Evolutionary conservation across 306 rosid species (phyloP), one percentile per base, ranked within the genome.

Genomic region (Myrica gale): DNA sequence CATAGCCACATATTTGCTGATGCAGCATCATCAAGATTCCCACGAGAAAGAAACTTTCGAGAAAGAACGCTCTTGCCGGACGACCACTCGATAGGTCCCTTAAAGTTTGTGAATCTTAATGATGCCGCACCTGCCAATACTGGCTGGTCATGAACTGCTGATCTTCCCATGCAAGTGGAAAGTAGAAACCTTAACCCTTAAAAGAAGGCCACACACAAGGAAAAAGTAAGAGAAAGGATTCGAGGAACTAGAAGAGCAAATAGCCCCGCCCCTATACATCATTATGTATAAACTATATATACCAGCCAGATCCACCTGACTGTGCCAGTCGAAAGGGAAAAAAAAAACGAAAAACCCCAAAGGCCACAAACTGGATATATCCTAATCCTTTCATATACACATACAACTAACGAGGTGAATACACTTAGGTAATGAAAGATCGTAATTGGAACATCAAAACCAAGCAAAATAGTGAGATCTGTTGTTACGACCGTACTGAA

Each of bases 21-120:
- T 89, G 97, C 97, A 91, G 97, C 94, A 89, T 91, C 97, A 91
- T 91, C 97, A 91, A 91, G 94, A 91, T 91, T 91, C 97, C 70
- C 97, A 90, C 55, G 8, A 69, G 52, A 48, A 19, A 13, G 39
- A 48, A 45, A 69, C 57, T 53, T 39, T 65, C 50, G 13, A 41
- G 70, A 3, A 41, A 41, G 45, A 6, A 7, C 2, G 13, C 45
- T 26, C 43, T 26, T 26, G 42, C n/a, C 17, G n/a, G n/a, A 5
- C 17, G 46, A 10, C 20, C 60, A 39, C 68, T 45, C 44, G 19
- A 63, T 26, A 69, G 76, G 60, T 50, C 65, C 82, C 77, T 61
- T 23, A 32, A 56, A 50, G 47, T 68, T 46, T 86, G 90, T 90
- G 92, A 90, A 90, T 90, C 95, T 82, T 88, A 76, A 81, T 82